Evolutionary conservation across 345 rosid species (phyloP), one percentile per base, ranked within the genome.

Genomic region (Geranium brycei): DNA sequence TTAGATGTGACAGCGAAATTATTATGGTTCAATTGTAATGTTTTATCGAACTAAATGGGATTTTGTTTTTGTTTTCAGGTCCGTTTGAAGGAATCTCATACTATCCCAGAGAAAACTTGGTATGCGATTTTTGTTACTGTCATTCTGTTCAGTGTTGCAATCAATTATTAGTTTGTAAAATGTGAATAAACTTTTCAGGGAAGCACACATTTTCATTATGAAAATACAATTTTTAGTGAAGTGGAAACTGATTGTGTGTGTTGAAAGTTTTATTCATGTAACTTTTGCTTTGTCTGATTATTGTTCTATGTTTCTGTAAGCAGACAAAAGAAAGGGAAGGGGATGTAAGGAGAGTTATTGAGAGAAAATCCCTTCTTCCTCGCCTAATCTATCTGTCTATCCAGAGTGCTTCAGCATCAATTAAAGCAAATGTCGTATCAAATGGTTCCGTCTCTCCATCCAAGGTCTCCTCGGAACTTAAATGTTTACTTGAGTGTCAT

Each of bases 1-100:
- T 23, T 23, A 23, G 28, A 23, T 23, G 28, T 23, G 28, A 23
- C 28, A 23, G 28, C 28, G 2, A 23, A 23, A 23, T 23, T 23
- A 23, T 23, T 23, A 23, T 23, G 28, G 28, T 23, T 23, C 28
- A 23, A 23, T 23, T 23, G 2, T 35, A 4, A 35, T 35, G 10
- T 35, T 4, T 35, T 35, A 1, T 35, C 5, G 41, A 35, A 35
- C 32, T 47, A 7, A 5, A 8, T 23, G 28, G 19, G 65, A 56
- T 62, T 41, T 66, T 13, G 10, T 61, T 53, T 40, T 57, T 59
- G 59, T 47, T 64, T 60, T 40, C 79, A 90, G 99, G 97, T 81
- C 97, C 97, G n/a, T 90, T 90, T 72, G 91, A 87, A 75, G 95
- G 85, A 68, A 75, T 86, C 57, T 86, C 91, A 19, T 81, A 82